phyloP scores from a whole-genome alignment of 2,329 filamentous ascomycete species.

The Aspergillaceae sp. region DNA sequence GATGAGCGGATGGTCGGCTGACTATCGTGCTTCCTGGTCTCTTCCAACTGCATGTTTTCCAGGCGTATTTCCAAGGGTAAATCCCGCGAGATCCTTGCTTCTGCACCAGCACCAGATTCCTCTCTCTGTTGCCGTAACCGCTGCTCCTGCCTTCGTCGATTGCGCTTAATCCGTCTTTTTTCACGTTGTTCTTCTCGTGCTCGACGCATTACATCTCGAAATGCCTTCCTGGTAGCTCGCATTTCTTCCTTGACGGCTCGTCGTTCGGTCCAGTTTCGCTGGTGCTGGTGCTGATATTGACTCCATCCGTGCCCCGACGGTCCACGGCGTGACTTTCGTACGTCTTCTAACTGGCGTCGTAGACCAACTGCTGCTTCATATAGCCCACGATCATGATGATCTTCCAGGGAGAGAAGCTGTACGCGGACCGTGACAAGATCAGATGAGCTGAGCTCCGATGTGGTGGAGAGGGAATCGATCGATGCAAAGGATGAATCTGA shows the following conservation, averaged over 20 bases:
- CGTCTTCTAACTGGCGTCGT: constrained; percentile 24
- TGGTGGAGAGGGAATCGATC: constrained; percentile 29
- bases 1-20: constrained; percentile 7
- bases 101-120: not conserved
- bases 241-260: constrained; percentile 30
- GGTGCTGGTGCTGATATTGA: constrained; percentile 6
- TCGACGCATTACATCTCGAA: constrained; percentile 26
- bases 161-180: constrained; percentile 15
- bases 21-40: constrained; percentile 5
- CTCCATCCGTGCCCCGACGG: constrained; percentile 16
- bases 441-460: constrained; percentile 27
- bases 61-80: constrained; percentile 12
- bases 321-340: constrained; percentile 25
- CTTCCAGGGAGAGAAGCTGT: constrained; percentile 26
- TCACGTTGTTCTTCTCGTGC: constrained; percentile 30
- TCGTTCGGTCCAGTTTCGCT: constrained; percentile 19
- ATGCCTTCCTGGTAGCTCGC: constrained; percentile 29
- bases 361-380: constrained; percentile 29
- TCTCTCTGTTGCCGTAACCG: constrained; percentile 6
- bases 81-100: constrained; percentile 1
- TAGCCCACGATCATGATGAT: constrained; percentile 28
- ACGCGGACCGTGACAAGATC: constrained; percentile 29
- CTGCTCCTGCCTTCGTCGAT: constrained; percentile 14
- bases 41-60: constrained; percentile 14
- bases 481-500: constrained; percentile 30